These are phyloP conservation scores for Lindgomyces ingoldianus DNA, from an alignment of 495 filamentous ascomycete species.

Conservation along the genomic window DNA sequence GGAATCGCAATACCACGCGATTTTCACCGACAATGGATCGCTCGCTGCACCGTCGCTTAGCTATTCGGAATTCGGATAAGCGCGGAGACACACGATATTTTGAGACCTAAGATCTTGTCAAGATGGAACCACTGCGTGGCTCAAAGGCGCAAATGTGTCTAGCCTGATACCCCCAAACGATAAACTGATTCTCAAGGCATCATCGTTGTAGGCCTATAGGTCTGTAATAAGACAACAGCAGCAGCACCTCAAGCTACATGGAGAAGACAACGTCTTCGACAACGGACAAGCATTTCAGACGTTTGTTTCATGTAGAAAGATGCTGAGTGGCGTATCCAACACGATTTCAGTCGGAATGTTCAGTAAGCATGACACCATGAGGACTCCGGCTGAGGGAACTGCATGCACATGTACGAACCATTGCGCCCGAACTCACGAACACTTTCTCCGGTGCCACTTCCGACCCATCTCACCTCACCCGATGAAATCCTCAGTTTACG, in stretches of 20 bases:
- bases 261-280: neutral
- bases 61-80: neutral
- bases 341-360: neutral
- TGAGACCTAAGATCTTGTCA: neutral
- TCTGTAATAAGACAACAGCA: too few species aligned
- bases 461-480: too few species aligned
- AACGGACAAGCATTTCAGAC: neutral
- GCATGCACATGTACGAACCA: neutral
- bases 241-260: too few species aligned
- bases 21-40: neutral
- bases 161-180: too few species aligned
- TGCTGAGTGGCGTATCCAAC: constrained; percentile 1
- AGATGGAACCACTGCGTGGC: neutral
- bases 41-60: neutral
- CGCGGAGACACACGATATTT: neutral
- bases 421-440: neutral
- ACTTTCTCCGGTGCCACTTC: neutral
- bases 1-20: constrained; percentile 7
- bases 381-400: neutral
- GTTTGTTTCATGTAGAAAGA: neutral
- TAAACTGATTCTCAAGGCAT: too few species aligned
- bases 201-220: neutral
- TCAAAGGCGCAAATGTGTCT: neutral
- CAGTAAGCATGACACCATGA: neutral
- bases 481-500: too few species aligned